Percentiles rank a stretch among this genome's conserved stretches.
phyloP scores from a whole-genome alignment of 2,329 filamentous ascomycete species.

The Claviceps quebecensis region DNA sequence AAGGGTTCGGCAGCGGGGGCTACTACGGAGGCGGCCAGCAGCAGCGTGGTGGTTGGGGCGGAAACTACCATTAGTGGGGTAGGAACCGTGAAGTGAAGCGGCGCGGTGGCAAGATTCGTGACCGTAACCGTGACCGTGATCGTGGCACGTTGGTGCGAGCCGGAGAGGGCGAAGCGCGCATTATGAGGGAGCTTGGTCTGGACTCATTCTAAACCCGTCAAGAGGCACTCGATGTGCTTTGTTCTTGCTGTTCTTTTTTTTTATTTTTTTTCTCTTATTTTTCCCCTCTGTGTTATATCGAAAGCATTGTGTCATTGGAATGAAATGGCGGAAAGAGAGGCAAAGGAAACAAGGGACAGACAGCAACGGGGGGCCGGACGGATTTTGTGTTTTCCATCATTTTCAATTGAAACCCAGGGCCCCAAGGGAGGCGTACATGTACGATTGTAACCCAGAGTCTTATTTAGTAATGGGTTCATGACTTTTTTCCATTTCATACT shows the following conservation, averaged over 20 bases:
- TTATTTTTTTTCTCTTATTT: background rate
- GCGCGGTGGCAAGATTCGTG: conserved; percentile 7
- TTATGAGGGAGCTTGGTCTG: conserved; percentile 9
- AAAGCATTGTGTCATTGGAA: conserved; percentile 10
- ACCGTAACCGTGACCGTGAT: conserved; percentile 3
- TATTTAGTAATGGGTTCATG: conserved; percentile 7
- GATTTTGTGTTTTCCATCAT: conserved; percentile 5
- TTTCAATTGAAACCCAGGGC: conserved; percentile 6
- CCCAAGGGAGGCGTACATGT: conserved; percentile 18
- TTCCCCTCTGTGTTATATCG: conserved; percentile 7
- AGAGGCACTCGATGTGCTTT: conserved; percentile 1
- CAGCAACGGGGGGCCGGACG: conserved; percentile 5
- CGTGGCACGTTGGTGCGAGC: background rate
- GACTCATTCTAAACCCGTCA: conserved; percentile 3
- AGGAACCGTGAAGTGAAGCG: conserved; percentile 16
- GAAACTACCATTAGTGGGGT: conserved; percentile 40
- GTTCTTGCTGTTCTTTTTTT: background rate
- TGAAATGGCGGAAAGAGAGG: conserved; percentile 4
- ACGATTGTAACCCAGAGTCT: conserved; percentile 18
- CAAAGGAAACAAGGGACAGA: conserved; percentile 3
- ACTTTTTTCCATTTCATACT: conserved; percentile 11
- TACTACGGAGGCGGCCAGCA: conserved; percentile 32
- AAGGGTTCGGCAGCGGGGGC: conserved; percentile 31
- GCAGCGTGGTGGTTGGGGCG: conserved; percentile 43
- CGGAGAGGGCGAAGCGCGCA: conserved; percentile 5